phyloP scores from a whole-genome alignment of 2,329 filamentous ascomycete genomes.

The Chaetomiaceae sp. region DNA sequence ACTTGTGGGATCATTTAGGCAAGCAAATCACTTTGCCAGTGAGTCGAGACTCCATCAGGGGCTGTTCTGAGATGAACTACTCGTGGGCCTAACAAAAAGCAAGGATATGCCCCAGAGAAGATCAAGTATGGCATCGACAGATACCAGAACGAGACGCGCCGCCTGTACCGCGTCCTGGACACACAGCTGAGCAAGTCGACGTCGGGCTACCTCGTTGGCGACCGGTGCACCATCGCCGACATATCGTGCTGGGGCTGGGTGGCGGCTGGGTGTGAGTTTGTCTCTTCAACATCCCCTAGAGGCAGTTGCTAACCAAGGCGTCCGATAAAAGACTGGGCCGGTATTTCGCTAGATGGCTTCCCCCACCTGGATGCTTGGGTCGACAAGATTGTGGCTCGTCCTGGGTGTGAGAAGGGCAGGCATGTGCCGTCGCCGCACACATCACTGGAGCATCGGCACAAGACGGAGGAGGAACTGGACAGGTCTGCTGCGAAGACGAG shows the following conservation, averaged over 20 bases:
- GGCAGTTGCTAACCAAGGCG: background rate
- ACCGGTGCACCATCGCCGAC: slow-evolving; percentile 70
- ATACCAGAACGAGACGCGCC: slow-evolving; percentile 78
- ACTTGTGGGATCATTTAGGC: slow-evolving; percentile 36
- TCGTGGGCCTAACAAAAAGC: background rate
- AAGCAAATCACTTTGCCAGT: slow-evolving; percentile 79
- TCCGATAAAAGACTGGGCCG: slow-evolving; percentile 23
- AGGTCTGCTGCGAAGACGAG: slow-evolving; percentile 44
- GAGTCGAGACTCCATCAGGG: slow-evolving; percentile 24
- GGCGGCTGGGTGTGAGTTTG: slow-evolving; percentile 43
- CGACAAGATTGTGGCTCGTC: slow-evolving; percentile 62
- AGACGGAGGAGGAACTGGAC: slow-evolving; percentile 46
- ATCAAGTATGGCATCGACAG: slow-evolving; percentile 80
- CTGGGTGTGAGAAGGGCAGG: slow-evolving; percentile 68
- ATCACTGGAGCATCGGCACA: slow-evolving; percentile 41
- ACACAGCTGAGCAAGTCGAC: slow-evolving; percentile 58
- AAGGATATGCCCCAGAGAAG: slow-evolving; percentile 71
- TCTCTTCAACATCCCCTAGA: background rate
- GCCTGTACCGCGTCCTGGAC: slow-evolving; percentile 75
- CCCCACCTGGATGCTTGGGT: slow-evolving; percentile 75
- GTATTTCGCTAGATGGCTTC: slow-evolving; percentile 49
- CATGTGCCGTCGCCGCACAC: slow-evolving; percentile 62
- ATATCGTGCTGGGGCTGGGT: slow-evolving; percentile 81
- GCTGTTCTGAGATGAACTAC: too few relatives aligned
- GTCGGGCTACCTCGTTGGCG: slow-evolving; percentile 60